Base-by-base conservation (phyloP, 768 basidiomycete genomes). In the Rhizopogon rudus region DNA sequence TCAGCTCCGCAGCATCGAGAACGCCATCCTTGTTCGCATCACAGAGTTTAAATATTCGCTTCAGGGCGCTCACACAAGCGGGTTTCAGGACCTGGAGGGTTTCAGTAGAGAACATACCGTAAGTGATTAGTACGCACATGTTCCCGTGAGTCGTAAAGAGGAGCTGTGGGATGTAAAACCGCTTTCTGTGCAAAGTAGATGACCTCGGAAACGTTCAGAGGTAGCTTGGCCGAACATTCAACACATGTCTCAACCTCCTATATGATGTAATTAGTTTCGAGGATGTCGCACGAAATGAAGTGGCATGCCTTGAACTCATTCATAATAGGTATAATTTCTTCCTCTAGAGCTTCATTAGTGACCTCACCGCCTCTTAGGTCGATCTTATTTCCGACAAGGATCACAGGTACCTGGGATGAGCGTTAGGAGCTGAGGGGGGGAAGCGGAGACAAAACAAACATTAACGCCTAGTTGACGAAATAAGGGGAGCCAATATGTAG, bases 161-260 rank as follows among this genome's bases (percentile, higher is more conserved):
- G 96, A 6, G 96, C 96, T 1, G 94, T 96, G 2, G 96, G 96
- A 66, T 99, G 93, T 10, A 98, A 75, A 33, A 99, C 96, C 12
- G 96, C 96, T 67, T 97, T 98, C 71, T 97, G 95, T 1, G 96
- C 96, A 70, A 98, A 98, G 71, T 96, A 98, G 75, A 98, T 94
- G 31, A 98, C 93, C 71, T 96, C 95, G 14, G 94, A 95, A 55
- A 98, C 88, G 69, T 98, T 98, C 58, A 95, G 70, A 28, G 91
- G 87, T 51, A 88, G 73, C 68, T 89, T 88, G 3, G 94, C 94
- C n/a, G 93, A 96, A 65, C 91, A 93, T 73, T 98, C 96, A 31
- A 98, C 91, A 64, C 95, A 98, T 41, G 96, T 98, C 68, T 98
- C 95, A 52, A 98, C 95, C 81, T 98, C 95, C 96, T 98, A 61